A percentile compares a stretch with the other conserved stretches of the same genome.
Evolutionary conservation across 2,329 filamentous ascomycete species (phyloP).

Genomic region (Fusarium sp.): DNA sequence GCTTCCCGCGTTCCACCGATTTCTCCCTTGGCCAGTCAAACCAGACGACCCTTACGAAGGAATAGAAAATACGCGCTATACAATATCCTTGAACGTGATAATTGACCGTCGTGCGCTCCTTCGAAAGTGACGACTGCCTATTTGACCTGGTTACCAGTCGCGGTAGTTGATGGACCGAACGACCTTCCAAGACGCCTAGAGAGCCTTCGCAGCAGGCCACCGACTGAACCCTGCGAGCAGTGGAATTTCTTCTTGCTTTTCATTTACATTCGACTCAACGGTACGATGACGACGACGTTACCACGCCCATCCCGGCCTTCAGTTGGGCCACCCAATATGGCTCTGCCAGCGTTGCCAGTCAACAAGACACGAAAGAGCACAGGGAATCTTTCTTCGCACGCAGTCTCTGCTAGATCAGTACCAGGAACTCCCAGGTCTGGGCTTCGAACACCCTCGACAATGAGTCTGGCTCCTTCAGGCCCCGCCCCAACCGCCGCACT

Average conservation of each 20-base stretch:
- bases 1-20: conserved; percentile 41
- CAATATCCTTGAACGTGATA: conserved; percentile 13
- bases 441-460: conserved; percentile 70
- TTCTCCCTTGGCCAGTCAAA: conserved; percentile 38
- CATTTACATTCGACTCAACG: conserved; percentile 14
- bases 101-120: conserved; percentile 6
- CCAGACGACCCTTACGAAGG: conserved; percentile 25
- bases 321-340: conserved; percentile 76
- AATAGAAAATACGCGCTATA: conserved; percentile 23
- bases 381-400: conserved; percentile 58
- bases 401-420: conserved; percentile 54
- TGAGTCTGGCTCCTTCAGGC: conserved; percentile 64
- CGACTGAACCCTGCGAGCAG: conserved; percentile 35
- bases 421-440: conserved; percentile 67
- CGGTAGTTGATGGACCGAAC: conserved; percentile 50
- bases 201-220: conserved; percentile 42
- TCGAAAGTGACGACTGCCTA: conserved; percentile 24
- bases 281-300: conserved; percentile 64
- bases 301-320: conserved; percentile 76
- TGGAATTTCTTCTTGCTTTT: conserved; percentile 22
- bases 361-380: conserved; percentile 78
- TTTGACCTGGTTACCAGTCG: conserved; percentile 15
- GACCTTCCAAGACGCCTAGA: conserved; percentile 37
- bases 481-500: conserved; percentile 66
- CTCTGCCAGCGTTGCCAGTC: conserved; percentile 80